These are phyloP conservation scores for Fusarium haematococcum DNA, from an alignment of 2,329 filamentous ascomycete genomes.

Conservation along the genomic window DNA sequence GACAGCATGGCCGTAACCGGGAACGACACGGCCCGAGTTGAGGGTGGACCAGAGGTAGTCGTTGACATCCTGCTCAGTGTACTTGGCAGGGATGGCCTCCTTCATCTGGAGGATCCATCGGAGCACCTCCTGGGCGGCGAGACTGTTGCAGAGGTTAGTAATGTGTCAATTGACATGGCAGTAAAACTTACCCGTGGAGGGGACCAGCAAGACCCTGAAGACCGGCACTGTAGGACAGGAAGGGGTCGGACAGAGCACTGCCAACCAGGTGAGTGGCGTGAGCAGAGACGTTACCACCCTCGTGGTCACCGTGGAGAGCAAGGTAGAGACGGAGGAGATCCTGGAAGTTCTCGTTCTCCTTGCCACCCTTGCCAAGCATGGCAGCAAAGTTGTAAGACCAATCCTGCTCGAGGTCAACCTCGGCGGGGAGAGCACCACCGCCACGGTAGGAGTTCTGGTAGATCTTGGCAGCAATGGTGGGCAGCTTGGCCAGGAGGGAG, in stretches of 20 bases:
- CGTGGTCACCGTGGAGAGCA: constrained; percentile 96
- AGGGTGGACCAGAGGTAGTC: constrained; percentile 94
- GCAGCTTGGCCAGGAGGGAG: constrained; percentile 92
- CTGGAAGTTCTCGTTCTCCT: constrained; percentile 93
- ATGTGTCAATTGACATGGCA: rapidly evolving
- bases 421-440: constrained; percentile 76
- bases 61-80: constrained; percentile 84
- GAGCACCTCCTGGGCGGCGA: constrained; percentile 96
- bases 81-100: constrained; percentile 81
- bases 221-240: constrained; percentile 95
- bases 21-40: constrained; percentile 93
- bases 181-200: constrained; percentile 62
- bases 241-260: constrained; percentile 92
- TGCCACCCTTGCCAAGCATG: constrained; percentile 90
- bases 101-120: constrained; percentile 98
- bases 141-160: constrained; percentile 54
- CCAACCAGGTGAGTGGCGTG: constrained; percentile 96
- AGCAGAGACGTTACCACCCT: constrained; percentile 97
- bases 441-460: constrained; percentile 92
- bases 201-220: constrained; percentile 96
- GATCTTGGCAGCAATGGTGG: constrained; percentile 96
- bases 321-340: constrained; percentile 94
- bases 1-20: constrained; percentile 95
- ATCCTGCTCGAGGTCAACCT: constrained; percentile 87
- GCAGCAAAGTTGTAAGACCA: constrained; percentile 99